Evolutionary conservation across 192 early-diverging fungal species (phyloP), one percentile per base, ranked within the genome.

Genomic region (Linderina pennispora): DNA sequence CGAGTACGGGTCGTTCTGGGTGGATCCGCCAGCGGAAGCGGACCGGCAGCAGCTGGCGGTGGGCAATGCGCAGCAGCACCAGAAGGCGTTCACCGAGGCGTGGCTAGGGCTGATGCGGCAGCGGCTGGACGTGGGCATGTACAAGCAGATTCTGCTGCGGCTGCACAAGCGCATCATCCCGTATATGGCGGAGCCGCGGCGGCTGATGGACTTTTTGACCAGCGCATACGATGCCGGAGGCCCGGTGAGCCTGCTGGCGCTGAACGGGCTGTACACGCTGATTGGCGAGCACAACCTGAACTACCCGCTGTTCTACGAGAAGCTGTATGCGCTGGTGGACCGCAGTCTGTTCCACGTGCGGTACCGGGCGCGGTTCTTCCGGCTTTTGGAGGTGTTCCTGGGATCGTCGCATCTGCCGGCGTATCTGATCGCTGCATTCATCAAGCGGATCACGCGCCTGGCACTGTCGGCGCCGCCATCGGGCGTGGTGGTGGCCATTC

Each of bases 261-360:
- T 99, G 32, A 96, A 97, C 59, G 92, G 94, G 21, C 65, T 99
- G 15, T 99, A 97, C 43, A 91, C 94, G 14, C 74, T 99, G 50
- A 94, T 99, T 37, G 70, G 79, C n/a, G 85, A 97, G 50, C 83
- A 99, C 67, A 95, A 94, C 51, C 69, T 99, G 23, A 92, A 96
- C 74, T 99, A 99, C 54, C 94, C 94, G n/a, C 86, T 92, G 56
- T 99, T 99, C 53, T 99, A 93, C 65, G 74, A 77, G 32, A 94
- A 96, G 63, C 84, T 99, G 18, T 99, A 99, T 53, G 77, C 79
- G 31, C 66, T 99, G 38, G 78, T 99, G 20, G 92, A 99, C 55
- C 78, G 81, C 41, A 82, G 94, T 50, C 45, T 99, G 17, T 74
- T 96, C 62, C 89, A 93, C 58, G 86, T 91, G 44, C 96, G 94